Evolutionary conservation across 2,329 filamentous ascomycete genomes (phyloP).

Genomic region (Blumeriella jaapii): DNA sequence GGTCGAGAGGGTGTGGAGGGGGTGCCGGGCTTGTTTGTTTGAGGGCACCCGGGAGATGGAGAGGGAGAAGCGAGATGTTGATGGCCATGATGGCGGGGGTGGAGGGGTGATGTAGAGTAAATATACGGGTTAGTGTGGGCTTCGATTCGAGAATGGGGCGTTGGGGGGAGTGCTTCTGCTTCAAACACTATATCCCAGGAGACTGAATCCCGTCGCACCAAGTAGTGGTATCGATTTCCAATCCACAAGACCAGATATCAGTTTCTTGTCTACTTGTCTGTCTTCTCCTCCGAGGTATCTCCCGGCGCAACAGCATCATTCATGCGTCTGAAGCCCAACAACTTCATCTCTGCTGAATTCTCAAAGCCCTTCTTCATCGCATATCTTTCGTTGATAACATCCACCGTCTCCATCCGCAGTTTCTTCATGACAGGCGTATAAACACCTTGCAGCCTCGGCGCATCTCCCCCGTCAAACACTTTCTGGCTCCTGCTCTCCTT

Average conservation of each 20-base stretch:
- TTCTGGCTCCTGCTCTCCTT: constrained; percentile 25
- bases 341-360: constrained; percentile 35
- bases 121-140: constrained; percentile 1
- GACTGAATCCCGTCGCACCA: neutral
- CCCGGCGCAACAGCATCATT: constrained; percentile 10
- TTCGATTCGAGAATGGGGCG: neutral
- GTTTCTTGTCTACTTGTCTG: constrained; percentile 24
- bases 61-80: constrained; percentile 4
- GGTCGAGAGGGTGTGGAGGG: constrained; percentile 84
- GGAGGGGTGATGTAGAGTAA: constrained; percentile 2
- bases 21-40: constrained; percentile 70
- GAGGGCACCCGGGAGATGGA: constrained; percentile 39
- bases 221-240: no score
- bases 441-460: constrained; percentile 37
- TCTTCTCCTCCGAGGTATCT: constrained; percentile 18
- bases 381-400: constrained; percentile 48
- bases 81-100: neutral
- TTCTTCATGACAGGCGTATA: constrained; percentile 46
- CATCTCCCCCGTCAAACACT: constrained; percentile 45
- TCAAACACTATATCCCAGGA: neutral
- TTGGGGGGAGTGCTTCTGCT: neutral
- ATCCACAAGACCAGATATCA: no score
- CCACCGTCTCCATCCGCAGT: constrained; percentile 36
- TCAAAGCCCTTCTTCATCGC: constrained; percentile 49
- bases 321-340: constrained; percentile 19